Evolutionary conservation across 768 basidiomycete species (phyloP).

Genomic region (Mycena sanguinolenta): DNA sequence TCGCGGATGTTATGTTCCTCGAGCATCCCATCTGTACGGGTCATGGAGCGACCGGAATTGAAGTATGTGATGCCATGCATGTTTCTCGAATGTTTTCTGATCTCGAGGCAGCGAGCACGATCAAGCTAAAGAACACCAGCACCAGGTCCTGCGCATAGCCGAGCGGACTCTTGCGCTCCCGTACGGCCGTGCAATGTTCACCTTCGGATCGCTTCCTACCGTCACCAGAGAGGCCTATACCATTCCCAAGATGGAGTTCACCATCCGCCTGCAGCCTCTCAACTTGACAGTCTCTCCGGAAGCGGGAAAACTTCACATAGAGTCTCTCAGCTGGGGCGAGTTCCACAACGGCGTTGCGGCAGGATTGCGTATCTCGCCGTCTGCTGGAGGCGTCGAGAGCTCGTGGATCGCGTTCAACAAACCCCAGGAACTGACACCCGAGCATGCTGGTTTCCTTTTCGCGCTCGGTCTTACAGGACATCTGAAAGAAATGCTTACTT

Average conservation of each 20-base stretch:
- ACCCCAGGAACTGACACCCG: slow-evolving; percentile 88
- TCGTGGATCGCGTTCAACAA: slow-evolving; percentile 98
- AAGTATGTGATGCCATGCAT: slow-evolving; percentile 60
- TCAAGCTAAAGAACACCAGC: slow-evolving; percentile 87
- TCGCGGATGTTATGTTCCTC: slow-evolving; percentile 92
- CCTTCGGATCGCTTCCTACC: slow-evolving; percentile 83
- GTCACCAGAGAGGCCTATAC: slow-evolving; percentile 84
- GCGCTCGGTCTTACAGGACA: slow-evolving; percentile 95
- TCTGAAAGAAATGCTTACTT: slow-evolving; percentile 88
- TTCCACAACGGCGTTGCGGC: slow-evolving; percentile 98
- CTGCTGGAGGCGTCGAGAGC: slow-evolving; percentile 84
- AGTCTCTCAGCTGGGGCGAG: slow-evolving; percentile 91
- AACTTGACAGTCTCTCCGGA: slow-evolving; percentile 77
- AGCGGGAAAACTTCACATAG: slow-evolving; percentile 76
- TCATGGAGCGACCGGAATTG: slow-evolving; percentile 76
- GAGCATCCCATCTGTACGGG: slow-evolving; percentile 71
- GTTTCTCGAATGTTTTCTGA: slow-evolving; percentile 18
- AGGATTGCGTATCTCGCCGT: slow-evolving; percentile 85
- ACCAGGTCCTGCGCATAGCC: slow-evolving; percentile 82
- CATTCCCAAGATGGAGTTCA: slow-evolving; percentile 85
- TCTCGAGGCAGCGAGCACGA: slow-evolving; percentile 80
- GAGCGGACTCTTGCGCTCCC: slow-evolving; percentile 92
- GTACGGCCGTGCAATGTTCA: slow-evolving; percentile 92
- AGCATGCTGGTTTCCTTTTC: slow-evolving; percentile 96
- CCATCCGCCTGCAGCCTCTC: slow-evolving; percentile 79